Base-by-base conservation (phyloP, 2,329 filamentous ascomycete genomes). In the Talaromyces albobiverticillius region DNA sequence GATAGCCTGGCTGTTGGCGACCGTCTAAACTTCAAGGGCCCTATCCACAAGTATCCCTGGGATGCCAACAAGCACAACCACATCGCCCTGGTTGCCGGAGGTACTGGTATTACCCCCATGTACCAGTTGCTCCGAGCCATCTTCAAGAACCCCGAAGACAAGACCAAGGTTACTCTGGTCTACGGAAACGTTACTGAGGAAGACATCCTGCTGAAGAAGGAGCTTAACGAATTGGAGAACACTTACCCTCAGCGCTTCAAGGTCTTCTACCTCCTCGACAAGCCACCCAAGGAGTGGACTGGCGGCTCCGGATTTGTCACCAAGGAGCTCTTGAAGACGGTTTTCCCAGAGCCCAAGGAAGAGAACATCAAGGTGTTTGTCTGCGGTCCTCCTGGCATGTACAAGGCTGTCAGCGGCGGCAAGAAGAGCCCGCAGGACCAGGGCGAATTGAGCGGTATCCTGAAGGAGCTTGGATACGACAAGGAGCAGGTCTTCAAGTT, bases 401-500 rank as follows among this genome's bases (percentile, higher is more conserved):
- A 96, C 85, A 95, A 96, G 74, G 88, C 91, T 56, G 85, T 97
- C 62, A 93, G 88, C 34, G 94, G 94, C 31, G 76, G 76, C 67
- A 97, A 99, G 89, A 86, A 87, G 72, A 94, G 88, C 75, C 91
- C 92, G n/a, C 81, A 83, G 66, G 91, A 99, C 71, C 94, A 99
- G 78, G 94, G 94, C 63, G 93, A 97, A 77, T 80, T 99, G 61
- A 79, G 78, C 8, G 94, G 89, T 59, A 79, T 86, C 60, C 79
- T 99, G 61, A 87, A 90, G 77, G 90, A 96, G 65, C 79, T 96
- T 34, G 91, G 91, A 40, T 91, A 90, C 76, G 79, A 67, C 61
- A 85, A 90, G 79, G 89, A 97, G 56, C 94, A 97, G 79, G 92
- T 97, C 32, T 96, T 90, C 81, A 97, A 97, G 82, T 95, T 96